These are phyloP conservation scores for Nicotiana tomentosiformis DNA, from an alignment of 257 asterid genomes.

Conservation along the genomic window DNA sequence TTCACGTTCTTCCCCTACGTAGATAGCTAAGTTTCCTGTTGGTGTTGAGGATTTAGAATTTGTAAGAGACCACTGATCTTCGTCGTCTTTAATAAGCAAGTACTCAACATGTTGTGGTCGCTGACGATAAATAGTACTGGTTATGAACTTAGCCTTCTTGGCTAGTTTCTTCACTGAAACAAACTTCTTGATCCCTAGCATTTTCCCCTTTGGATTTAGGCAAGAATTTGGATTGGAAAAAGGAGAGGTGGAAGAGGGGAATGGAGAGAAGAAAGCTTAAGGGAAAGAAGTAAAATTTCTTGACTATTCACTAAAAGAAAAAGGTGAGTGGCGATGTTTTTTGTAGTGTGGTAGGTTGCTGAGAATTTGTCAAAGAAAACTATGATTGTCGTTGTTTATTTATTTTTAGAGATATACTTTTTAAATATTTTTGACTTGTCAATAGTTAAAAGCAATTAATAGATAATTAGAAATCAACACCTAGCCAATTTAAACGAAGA, in stretches of 20 bases:
- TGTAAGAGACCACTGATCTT: not conserved
- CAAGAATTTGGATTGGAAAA: not conserved
- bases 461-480: not conserved
- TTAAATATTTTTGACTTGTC: not conserved
- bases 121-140: not conserved
- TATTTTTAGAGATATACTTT: not conserved
- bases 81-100: constrained; percentile 25
- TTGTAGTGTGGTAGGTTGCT: constrained; percentile 16
- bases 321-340: constrained; percentile 21
- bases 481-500: not conserved
- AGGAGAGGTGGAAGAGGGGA: not conserved
- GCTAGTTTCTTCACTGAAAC: constrained; percentile 60
- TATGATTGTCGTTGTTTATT: not conserved
- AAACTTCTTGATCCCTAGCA: constrained; percentile 55
- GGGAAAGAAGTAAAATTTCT: not conserved
- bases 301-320: not conserved
- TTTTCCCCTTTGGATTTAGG: constrained; percentile 1
- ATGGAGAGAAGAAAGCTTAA: not conserved
- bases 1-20: constrained; percentile 63
- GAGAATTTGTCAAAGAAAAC: constrained; percentile 14
- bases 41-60: constrained; percentile 24
- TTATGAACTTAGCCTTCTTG: constrained; percentile 37
- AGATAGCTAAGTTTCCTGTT: constrained; percentile 53
- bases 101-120: constrained; percentile 23
- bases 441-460: not conserved